Conservation (phyloP, 1,284 basidiomycete genomes). For the Xanthoconium separans region DNA sequence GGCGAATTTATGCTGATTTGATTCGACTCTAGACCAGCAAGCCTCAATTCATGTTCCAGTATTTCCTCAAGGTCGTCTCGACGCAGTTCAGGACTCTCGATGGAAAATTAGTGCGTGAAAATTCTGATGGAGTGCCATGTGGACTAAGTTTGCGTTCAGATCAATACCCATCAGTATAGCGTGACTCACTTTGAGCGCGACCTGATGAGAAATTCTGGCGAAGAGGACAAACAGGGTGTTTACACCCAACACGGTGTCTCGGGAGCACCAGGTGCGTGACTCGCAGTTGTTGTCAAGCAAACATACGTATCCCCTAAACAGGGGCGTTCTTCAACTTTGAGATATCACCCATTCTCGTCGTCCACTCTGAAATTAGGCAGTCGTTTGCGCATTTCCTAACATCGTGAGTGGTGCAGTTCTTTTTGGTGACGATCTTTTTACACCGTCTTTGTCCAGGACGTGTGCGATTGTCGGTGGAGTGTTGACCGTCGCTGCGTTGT, state of each 20-base stretch:
- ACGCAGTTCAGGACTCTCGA: slow-evolving; percentile 87
- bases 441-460: slow-evolving; percentile 53
- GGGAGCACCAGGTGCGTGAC: slow-evolving; percentile 69
- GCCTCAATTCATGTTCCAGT: slow-evolving; percentile 90
- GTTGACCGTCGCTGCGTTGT: slow-evolving; percentile 89
- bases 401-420: slow-evolving; percentile 58
- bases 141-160: slow-evolving; percentile 35
- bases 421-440: slow-evolving; percentile 1
- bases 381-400: slow-evolving; percentile 97
- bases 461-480: slow-evolving; percentile 98
- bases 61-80: slow-evolving; percentile 97
- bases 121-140: background rate
- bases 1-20: slow-evolving; percentile 5
- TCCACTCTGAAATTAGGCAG: slow-evolving; percentile 88
- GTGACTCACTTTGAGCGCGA: slow-evolving; percentile 97
- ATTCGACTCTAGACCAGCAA: slow-evolving; percentile 50
- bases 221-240: slow-evolving; percentile 68
- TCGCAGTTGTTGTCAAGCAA: slow-evolving; percentile 1
- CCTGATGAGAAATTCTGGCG: slow-evolving; percentile 56
- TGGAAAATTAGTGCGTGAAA: slow-evolving; percentile 59
- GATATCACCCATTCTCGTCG: slow-evolving; percentile 94
- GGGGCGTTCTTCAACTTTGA: slow-evolving; percentile 96
- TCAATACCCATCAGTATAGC: slow-evolving; percentile 90
- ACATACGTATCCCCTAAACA: slow-evolving; percentile 18
- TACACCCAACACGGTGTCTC: slow-evolving; percentile 78